A percentile compares a stretch with the other conserved stretches of the same genome.
Conservation (phyloP, 768 basidiomycete species). For the Suillus alpinus region DNA sequence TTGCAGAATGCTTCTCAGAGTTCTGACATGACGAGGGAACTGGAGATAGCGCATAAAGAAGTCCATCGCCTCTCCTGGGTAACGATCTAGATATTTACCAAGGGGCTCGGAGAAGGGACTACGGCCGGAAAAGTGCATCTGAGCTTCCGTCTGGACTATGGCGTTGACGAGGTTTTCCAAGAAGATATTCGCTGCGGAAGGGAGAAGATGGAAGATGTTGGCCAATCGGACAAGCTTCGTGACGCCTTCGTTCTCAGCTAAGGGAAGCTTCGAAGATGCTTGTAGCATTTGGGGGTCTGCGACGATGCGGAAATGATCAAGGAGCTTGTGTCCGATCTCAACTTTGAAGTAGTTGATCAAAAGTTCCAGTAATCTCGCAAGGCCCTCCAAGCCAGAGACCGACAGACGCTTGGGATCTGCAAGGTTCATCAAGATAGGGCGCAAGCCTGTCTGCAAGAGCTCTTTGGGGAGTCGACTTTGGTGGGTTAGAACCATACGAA, state of each 20-base stretch:
- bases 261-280: conserved; percentile 73
- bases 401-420: conserved; percentile 94
- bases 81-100: conserved; percentile 88
- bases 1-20: conserved; percentile 78
- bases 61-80: conserved; percentile 79
- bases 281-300: conserved; percentile 86
- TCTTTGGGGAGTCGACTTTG: conserved; percentile 94
- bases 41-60: conserved; percentile 81
- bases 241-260: conserved; percentile 87
- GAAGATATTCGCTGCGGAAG: conserved; percentile 90
- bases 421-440: conserved; percentile 96
- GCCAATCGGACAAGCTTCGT: conserved; percentile 92
- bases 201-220: conserved; percentile 95
- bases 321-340: conserved; percentile 94
- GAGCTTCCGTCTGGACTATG: conserved; percentile 88
- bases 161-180: conserved; percentile 82
- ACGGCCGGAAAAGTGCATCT: conserved; percentile 83
- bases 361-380: conserved; percentile 90
- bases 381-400: conserved; percentile 87
- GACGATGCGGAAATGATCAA: conserved; percentile 93
- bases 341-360: conserved; percentile 99
- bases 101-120: conserved; percentile 94
- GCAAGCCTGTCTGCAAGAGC: conserved; percentile 88
- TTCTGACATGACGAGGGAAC: conserved; percentile 76
- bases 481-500: conserved; percentile 83